Base-by-base conservation (phyloP, 305 asterid species). In the Fraxinus nigra region DNA sequence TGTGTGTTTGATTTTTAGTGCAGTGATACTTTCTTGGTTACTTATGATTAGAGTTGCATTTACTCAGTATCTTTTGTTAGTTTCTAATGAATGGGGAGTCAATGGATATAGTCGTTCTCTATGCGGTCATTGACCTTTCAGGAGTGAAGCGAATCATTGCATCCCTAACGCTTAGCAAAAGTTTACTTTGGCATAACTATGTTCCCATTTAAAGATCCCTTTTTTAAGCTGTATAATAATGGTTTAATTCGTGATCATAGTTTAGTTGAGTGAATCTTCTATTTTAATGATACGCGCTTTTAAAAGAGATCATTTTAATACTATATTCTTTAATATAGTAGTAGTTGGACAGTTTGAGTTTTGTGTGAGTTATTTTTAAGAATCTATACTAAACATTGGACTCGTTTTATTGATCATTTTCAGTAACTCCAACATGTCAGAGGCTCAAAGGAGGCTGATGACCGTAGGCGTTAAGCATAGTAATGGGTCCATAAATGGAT, bases 401-500 rank as follows among this genome's bases (percentile, higher is more conserved):
- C 43, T 51, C 40, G 78, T 67, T 74, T 74, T 40, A 67, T 70
- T 82, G 20, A 79, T 83, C 34, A 38, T 80, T 11, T 85, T 85
- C 88, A 95, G 97, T 84, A 80, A 81, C 83, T 73, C 67, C 87
- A 87, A 85, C 85, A 96, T 94, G 98, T 93, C 97, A 70, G 99
- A 96, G 88, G 92, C 97, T 81, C 98, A 87, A 86, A 94, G 98
- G 92, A 92, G 89, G 90, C 88, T 83, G 16, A 61, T 43, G 77
- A 7, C 78, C 24, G 72, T 43, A 10, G n/a, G 85, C 77, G 24
- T 81, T 59, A 88, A 78, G 88, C 88, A 80, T 38, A 33, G 80
- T 43, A 93, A 90, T 38, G 97, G 95, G 70, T 81, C 87, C 75
- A 9, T 80, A 74, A 91, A 89, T 85, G 97, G 97, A 77, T 81